phyloP scores from a whole-genome alignment of 176 grass and related monocot species.

The Musa troglodytarum region DNA sequence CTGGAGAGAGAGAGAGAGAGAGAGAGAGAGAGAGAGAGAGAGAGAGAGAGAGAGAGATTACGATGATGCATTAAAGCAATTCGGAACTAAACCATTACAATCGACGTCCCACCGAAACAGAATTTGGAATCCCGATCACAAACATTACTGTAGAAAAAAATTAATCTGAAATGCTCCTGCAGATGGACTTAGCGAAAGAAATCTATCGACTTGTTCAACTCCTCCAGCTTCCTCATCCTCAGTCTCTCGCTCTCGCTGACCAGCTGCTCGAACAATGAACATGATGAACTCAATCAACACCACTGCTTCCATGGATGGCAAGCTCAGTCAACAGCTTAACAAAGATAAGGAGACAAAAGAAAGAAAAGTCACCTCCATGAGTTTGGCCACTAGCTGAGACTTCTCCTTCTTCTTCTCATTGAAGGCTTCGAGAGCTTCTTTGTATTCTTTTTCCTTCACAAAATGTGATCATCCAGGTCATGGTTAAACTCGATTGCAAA shows the following conservation, averaged over 20 bases:
- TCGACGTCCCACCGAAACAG: too few relatives aligned
- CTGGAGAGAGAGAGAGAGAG: too few relatives aligned
- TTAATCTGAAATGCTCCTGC: not conserved
- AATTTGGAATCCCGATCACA: too few relatives aligned
- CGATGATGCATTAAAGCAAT: too few relatives aligned
- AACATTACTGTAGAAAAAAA: too few relatives aligned
- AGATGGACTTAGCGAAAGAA: slow-evolving; percentile 36
- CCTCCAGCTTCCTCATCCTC: slow-evolving; percentile 97
- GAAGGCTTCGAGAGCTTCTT: slow-evolving; percentile 67
- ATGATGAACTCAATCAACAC: not conserved
- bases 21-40: too few relatives aligned
- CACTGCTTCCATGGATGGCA: too few relatives aligned
- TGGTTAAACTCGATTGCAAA: not conserved
- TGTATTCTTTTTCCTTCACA: slow-evolving; percentile 91
- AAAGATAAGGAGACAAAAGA: not conserved
- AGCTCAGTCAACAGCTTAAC: too few relatives aligned
- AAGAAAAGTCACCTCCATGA: slow-evolving; percentile 56
- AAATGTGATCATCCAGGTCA: not conserved
- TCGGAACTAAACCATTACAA: too few relatives aligned
- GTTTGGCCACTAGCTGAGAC: slow-evolving; percentile 56
- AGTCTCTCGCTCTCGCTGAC: slow-evolving; percentile 88
- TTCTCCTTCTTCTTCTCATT: slow-evolving; percentile 93
- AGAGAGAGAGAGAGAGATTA: too few relatives aligned
- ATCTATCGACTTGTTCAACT: slow-evolving; percentile 83
- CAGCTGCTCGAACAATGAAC: slow-evolving; percentile 30